Evolutionary conservation across 352 stramenopile species (phyloP).

Genomic region (Phytophthora hybrid): DNA sequence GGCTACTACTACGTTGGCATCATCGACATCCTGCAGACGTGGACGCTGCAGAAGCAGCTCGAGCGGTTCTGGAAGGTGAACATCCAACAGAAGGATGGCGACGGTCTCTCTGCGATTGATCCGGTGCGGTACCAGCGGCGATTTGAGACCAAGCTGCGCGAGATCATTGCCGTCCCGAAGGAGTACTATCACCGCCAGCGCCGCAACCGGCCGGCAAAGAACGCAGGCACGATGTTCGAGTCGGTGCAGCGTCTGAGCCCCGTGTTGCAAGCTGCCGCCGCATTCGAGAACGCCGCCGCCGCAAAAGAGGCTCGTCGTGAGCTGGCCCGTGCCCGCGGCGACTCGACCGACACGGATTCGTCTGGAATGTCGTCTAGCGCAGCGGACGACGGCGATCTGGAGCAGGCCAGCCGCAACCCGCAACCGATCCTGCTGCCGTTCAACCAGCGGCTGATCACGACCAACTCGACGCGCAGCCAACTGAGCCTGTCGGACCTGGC

Average conservation of each 20-base stretch:
- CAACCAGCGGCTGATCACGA: conserved; percentile 50
- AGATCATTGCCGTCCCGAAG: conserved; percentile 84
- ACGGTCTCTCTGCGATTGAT: conserved; percentile 88
- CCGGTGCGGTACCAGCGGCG: conserved; percentile 77
- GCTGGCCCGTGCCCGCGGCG: conserved; percentile 27
- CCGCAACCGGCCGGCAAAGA: conserved; percentile 20
- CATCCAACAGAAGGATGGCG: conserved; percentile 68
- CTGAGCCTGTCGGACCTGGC: conserved; percentile 42
- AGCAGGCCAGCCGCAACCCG: conserved; percentile 63
- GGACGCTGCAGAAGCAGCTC: conserved; percentile 82
- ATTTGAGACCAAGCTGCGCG: conserved; percentile 84
- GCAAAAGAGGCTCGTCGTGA: conserved; percentile 31
- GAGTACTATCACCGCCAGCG: conserved; percentile 48
- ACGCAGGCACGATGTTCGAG: conserved; percentile 30
- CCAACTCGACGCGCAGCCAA: conserved; percentile 44
- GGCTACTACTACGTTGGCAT: conserved; percentile 92
- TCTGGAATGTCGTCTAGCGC: conserved; percentile 31
- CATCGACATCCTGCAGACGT: conserved; percentile 93
- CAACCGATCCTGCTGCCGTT: conserved; percentile 65
- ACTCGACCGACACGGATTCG: conserved; percentile 46
- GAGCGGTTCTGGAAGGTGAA: conserved; percentile 89
- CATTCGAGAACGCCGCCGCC: conserved; percentile 38
- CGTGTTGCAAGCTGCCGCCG: conserved; percentile 42
- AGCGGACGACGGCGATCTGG: conserved; percentile 47
- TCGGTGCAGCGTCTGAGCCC: conserved; percentile 49